Percentiles rank a stretch among this genome's conserved stretches.
These are phyloP conservation scores for Gremmenia infestans DNA, from an alignment of 2,329 filamentous ascomycete species.

Conservation along the genomic window DNA sequence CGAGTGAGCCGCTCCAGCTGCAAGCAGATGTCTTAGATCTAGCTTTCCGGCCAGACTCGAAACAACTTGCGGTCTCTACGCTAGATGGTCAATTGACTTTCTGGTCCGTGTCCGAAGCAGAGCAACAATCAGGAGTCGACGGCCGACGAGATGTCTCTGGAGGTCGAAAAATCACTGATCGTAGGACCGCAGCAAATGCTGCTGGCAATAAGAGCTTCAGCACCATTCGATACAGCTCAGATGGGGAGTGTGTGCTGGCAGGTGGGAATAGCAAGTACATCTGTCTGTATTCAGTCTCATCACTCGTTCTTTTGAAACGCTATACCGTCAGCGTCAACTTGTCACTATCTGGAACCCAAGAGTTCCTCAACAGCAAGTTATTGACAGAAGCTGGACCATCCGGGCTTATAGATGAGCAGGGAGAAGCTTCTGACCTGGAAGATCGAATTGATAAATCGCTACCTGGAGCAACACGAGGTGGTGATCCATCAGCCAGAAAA, in stretches of 20 bases:
- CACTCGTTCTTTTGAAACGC: conserved; percentile 87
- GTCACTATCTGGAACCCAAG: conserved; percentile 92
- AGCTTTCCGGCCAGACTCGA: conserved; percentile 81
- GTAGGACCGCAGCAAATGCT: conserved; percentile 84
- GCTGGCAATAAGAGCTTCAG: conserved; percentile 87
- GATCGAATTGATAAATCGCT: conserved; percentile 73
- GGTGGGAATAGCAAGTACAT: conserved; percentile 98
- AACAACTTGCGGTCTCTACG: conserved; percentile 86
- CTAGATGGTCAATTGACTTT: conserved; percentile 92
- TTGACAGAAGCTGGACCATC: conserved; percentile 86
- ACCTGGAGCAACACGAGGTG: conserved; percentile 79
- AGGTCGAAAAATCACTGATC: conserved; percentile 81
- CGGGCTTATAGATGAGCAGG: conserved; percentile 80
- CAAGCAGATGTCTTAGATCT: conserved; percentile 87
- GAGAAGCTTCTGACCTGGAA: conserved; percentile 84
- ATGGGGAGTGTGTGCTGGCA: conserved; percentile 85
- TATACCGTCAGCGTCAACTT: conserved; percentile 94
- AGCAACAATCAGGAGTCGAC: conserved; percentile 81
- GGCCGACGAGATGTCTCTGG: conserved; percentile 89
- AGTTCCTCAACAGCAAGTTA: conserved; percentile 89
- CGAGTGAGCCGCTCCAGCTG: conserved; percentile 86
- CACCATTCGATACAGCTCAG: conserved; percentile 83
- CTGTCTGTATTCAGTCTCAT: conserved; percentile 90
- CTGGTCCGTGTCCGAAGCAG: conserved; percentile 85
- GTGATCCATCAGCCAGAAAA: conserved; percentile 73